Percentiles rank a stretch among this genome's conserved stretches.
Evolutionary conservation across 2,329 filamentous ascomycete genomes (phyloP).

Genomic region (Botryosphaeria agaves): DNA sequence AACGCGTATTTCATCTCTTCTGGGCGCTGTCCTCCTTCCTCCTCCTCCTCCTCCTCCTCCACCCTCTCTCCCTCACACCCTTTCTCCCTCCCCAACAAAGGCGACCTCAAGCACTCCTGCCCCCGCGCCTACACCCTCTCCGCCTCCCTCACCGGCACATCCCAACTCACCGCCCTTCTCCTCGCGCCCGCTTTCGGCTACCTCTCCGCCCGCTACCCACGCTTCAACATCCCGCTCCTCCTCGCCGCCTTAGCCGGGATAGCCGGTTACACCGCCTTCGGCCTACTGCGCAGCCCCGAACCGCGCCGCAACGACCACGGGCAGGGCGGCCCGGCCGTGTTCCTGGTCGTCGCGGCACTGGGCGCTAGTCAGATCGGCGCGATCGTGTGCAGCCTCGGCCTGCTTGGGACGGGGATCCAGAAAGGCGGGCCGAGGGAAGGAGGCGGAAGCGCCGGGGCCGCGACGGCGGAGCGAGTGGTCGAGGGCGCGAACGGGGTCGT

Average conservation of each 20-base stretch:
- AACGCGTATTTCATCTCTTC: constrained; percentile 77
- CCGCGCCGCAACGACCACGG: constrained; percentile 48
- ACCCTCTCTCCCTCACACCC: constrained; percentile 12
- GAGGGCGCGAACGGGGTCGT: too few species aligned
- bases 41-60: constrained; percentile 14
- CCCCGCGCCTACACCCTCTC: constrained; percentile 75
- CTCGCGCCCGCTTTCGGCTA: constrained; percentile 81
- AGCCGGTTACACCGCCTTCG: constrained; percentile 60
- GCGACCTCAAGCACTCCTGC: constrained; percentile 70
- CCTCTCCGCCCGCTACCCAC: constrained; percentile 49
- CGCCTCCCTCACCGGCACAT: constrained; percentile 72
- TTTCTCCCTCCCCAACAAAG: too few species aligned
- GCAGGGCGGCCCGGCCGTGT: constrained; percentile 52
- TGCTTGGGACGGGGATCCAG: constrained; percentile 67
- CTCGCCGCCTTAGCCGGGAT: constrained; percentile 57
- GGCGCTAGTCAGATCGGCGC: constrained; percentile 91
- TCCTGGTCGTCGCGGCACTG: constrained; percentile 61
- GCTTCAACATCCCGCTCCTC: constrained; percentile 57
- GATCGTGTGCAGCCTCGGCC: constrained; percentile 87
- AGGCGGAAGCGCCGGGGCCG: constrained; percentile 3
- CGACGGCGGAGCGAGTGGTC: too few species aligned
- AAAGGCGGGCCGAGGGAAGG: constrained; percentile 15
- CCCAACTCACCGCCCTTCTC: constrained; percentile 70
- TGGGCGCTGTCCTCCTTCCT: constrained; percentile 49
- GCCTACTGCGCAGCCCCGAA: constrained; percentile 61